Base-by-base conservation (phyloP, 1,284 basidiomycete species). In the Abortiporus biennis region DNA sequence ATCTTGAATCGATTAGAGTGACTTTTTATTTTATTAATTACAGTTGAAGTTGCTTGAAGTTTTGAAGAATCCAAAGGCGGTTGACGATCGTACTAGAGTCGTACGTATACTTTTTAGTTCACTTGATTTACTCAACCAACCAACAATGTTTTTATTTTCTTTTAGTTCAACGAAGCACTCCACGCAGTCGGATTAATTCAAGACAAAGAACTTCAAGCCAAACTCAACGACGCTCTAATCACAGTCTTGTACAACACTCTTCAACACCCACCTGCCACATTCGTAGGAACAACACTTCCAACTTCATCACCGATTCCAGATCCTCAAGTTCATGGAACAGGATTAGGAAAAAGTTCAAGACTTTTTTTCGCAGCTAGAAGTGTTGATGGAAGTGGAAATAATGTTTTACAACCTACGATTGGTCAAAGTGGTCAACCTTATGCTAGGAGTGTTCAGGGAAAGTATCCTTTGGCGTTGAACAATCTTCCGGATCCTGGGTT, bases 391-490 rank as follows among this genome's bases (percentile, higher is more conserved):
- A 78, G 79, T 16, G 66, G 70, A 53, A 91, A 92, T 64, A 91
- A 89, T 54, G 69, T 79, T 31, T 70, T 77, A 51, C 52, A 68
- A 22, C 90, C 90, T 0, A 68, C 80, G 35, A 57, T 92, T 54
- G 89, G 90, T 24, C 79, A 76, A 66, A 81, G 86, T 1, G 76
- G 81, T 21, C 76, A 71, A 2, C 82, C 85, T 1, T 91, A 91
- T 55, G 82, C 84, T 3, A 76, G 84, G 32, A 79, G 77, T 38
- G 85, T 90, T 3, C 73, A 85, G 16, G 69, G 74, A 15, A 63
- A 64, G 25, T 70, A 63, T 42, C 55, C 65, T 15, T 54, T 66
- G 2, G 68, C 77, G 0, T 54, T 58, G 11, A 56, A 67, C 23
- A 62, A 65, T 4, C 72, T 88, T 27, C 87, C 87, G 0, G 80